Percentiles rank a stretch among this genome's conserved stretches.
phyloP scores from a whole-genome alignment of 2,329 filamentous ascomycete species.

The Scedosporium minutisporum region DNA sequence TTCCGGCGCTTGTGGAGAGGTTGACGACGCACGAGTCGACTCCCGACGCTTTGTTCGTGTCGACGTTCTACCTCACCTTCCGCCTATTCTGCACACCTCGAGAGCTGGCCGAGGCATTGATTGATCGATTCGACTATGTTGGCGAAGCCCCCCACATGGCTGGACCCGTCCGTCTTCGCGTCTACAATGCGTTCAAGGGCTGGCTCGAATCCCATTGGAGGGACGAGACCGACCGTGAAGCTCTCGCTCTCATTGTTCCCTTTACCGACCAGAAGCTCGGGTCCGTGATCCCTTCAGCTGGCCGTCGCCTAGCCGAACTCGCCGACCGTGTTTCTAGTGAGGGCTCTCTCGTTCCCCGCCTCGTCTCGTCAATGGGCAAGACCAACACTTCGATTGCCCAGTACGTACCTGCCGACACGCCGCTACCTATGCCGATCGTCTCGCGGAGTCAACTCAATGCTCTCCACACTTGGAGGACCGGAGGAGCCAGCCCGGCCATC shows the following conservation, averaged over 20 bases:
- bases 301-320: conserved; percentile 70
- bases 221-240: conserved; percentile 66
- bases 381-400: conserved; percentile 65
- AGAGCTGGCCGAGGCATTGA: conserved; percentile 71
- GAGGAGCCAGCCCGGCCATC: conserved; percentile 61
- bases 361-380: conserved; percentile 82
- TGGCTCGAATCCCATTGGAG: conserved; percentile 97
- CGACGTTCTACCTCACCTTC: conserved; percentile 94
- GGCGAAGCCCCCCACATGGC: conserved; percentile 66
- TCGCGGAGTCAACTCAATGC: conserved; percentile 67
- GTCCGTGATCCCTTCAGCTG: conserved; percentile 62
- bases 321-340: conserved; percentile 67
- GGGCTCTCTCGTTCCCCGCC: conserved; percentile 67
- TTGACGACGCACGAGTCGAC: conserved; percentile 89
- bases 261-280: conserved; percentile 71
- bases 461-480: conserved; percentile 65
- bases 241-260: conserved; percentile 63
- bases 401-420: conserved; percentile 61
- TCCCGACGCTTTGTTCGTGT: conserved; percentile 83
- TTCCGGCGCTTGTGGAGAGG: conserved; percentile 86
- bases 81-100: conserved; percentile 78
- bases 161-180: conserved; percentile 72
- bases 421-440: conserved; percentile 59
- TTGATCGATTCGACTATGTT: conserved; percentile 87
- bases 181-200: conserved; percentile 94